Base-by-base conservation (phyloP, 768 basidiomycete genomes). In the Lactifluus pinguis region DNA sequence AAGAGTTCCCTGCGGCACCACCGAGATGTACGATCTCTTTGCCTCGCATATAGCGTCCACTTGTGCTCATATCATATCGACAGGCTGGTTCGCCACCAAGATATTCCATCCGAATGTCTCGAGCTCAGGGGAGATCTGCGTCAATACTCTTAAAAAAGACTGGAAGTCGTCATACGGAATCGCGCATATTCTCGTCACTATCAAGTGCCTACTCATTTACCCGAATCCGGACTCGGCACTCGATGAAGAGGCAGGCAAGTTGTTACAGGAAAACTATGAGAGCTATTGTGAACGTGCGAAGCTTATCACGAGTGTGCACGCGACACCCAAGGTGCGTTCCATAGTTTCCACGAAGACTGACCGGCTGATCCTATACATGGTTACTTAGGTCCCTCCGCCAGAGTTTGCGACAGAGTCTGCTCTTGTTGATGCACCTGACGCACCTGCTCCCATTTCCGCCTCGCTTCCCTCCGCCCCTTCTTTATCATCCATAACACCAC, bases 41-140 rank as follows among this genome's bases (percentile, higher is more conserved):
- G 17, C n/a, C 6, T 54, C 17, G 47, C 55, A 34, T 19, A n/a
- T 30, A 49, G 57, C 25, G 11, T 19, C n/a, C 13, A 0, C 0
- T 13, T 21, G 21, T 50, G 21, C 48, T 55, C 50, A 51, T 58
- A 13, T 61, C 38, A 1, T 38, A 7, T 60, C 10, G 8, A 17
- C 30, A 95, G 94, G 95, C 69, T 87, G 90, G 77, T 89, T 97
- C 66, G 76, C 80, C 14, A 97, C 95, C 53, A 97, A 95, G 77
- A 95, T 98, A 59, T 98, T 98, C 73, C 95, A 98, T 68, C 95
- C 95, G 0, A 98, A 98, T 68, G 92, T 98, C 44, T 95, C 93
- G 0, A 79, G 81, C 38, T 72, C 82, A 0, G 94, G 94, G 15
- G 94, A 97, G 73, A 98, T 98, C 66, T 98, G 94, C 71, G 94